These are phyloP conservation scores for Austropuccinia psidii DNA, from an alignment of 1,284 basidiomycete species.

Conservation along the genomic window DNA sequence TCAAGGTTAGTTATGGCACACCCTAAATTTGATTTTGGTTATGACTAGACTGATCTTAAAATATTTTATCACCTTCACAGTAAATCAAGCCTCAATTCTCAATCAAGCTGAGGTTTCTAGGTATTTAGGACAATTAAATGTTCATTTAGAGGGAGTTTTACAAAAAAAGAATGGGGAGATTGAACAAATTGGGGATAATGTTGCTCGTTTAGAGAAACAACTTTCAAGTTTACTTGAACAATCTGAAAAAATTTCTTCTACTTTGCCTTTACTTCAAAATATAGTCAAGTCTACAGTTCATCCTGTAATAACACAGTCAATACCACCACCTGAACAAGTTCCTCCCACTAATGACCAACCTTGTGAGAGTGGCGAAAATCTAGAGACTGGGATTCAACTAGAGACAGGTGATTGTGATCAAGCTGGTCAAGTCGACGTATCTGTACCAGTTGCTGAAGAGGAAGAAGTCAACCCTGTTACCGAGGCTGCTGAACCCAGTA, in stretches of 20 bases:
- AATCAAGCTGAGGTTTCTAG: slow-evolving; percentile 36
- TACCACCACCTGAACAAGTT: slow-evolving; percentile 10
- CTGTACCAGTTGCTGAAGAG: not conserved
- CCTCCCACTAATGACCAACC: slow-evolving; percentile 15
- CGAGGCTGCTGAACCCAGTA: not conserved
- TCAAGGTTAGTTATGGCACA: slow-evolving; percentile 9
- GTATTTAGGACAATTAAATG: slow-evolving; percentile 33
- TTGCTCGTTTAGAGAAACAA: slow-evolving; percentile 20
- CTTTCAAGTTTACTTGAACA: slow-evolving; percentile 26
- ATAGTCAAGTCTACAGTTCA: not conserved
- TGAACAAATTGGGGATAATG: slow-evolving; percentile 26
- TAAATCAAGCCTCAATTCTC: slow-evolving; percentile 29
- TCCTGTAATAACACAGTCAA: no score
- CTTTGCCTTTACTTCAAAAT: slow-evolving; percentile 1
- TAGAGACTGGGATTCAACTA: not conserved
- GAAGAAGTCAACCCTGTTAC: not conserved
- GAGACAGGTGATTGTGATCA: not conserved
- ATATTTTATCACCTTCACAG: not conserved
- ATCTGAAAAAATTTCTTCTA: slow-evolving; percentile 16
- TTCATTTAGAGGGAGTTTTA: slow-evolving; percentile 29
- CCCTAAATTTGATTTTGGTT: not conserved
- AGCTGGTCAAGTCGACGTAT: slow-evolving; percentile 9
- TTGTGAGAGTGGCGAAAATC: not conserved
- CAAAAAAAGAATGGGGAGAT: slow-evolving; percentile 36
- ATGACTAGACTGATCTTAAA: not conserved